Evolutionary conservation across 140 eudicot genomes (phyloP).

Genomic region (Anethum foeniculum): DNA sequence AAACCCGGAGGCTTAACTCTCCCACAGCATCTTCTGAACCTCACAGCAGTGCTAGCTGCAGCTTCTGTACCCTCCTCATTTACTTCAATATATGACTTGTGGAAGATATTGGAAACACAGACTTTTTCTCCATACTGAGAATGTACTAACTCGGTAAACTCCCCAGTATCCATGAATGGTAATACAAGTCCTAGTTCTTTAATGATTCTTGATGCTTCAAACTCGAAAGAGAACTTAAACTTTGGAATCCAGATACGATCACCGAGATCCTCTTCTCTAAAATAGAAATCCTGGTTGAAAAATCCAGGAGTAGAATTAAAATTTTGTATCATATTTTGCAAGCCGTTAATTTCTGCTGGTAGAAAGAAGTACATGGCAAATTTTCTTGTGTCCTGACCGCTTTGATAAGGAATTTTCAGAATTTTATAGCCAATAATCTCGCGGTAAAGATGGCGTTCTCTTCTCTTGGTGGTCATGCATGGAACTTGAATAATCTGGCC

Average conservation of each 20-base stretch:
- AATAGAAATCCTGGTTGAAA: slow-evolving; percentile 4
- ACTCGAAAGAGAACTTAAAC: slow-evolving; percentile 9
- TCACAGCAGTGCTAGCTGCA: too few relatives aligned
- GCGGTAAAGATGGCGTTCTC: neutral
- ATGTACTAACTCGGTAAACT: neutral
- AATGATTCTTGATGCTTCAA: slow-evolving; percentile 8
- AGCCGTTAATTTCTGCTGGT: slow-evolving; percentile 1
- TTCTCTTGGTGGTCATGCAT: slow-evolving; percentile 8
- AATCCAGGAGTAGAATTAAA: slow-evolving; percentile 2
- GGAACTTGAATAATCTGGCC: slow-evolving; percentile 13
- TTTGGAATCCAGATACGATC: neutral
- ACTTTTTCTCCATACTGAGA: neutral
- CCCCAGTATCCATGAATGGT: slow-evolving; percentile 3
- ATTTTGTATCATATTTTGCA: neutral
- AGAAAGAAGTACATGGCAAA: slow-evolving; percentile 12
- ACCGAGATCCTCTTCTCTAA: slow-evolving; percentile 1
- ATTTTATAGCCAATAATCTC: neutral
- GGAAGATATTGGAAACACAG: neutral
- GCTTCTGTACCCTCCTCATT: too few relatives aligned
- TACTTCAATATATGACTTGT: too few relatives aligned
- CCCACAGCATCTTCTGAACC: too few relatives aligned
- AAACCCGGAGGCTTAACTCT: too few relatives aligned
- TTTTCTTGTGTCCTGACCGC: slow-evolving; percentile 1
- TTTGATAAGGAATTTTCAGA: slow-evolving; percentile 7
- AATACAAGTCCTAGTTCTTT: neutral